Percentiles rank a stretch among this genome's conserved stretches.
These are phyloP conservation scores for Emergomyces pasteurianus DNA, from an alignment of 2,329 filamentous ascomycete species.

Conservation along the genomic window DNA sequence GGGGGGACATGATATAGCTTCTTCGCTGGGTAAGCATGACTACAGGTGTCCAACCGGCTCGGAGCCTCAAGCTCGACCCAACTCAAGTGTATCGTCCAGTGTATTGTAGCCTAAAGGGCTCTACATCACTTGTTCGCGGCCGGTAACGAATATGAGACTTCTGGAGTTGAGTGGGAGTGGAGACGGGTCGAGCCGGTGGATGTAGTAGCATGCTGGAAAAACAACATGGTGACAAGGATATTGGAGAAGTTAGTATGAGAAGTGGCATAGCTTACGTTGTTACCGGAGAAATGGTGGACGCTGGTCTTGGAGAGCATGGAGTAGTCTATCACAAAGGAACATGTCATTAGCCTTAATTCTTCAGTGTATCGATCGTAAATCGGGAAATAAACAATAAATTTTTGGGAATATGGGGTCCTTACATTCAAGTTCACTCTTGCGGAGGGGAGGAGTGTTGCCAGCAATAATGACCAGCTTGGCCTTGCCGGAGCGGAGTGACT, in stretches of 20 bases:
- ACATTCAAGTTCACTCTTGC: constrained; percentile 95
- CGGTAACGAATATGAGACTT: not conserved
- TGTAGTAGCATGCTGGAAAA: not conserved
- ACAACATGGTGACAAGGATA: not conserved
- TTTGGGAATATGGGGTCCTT: constrained; percentile 16
- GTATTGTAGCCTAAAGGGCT: not conserved
- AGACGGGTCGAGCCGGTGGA: not conserved
- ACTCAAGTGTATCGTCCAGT: too few relatives aligned
- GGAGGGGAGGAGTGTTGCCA: constrained; percentile 93
- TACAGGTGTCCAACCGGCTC: not conserved
- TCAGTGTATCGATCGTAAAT: not conserved
- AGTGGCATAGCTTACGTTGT: constrained; percentile 70
- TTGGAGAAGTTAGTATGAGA: constrained; percentile 1
- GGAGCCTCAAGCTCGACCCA: not conserved
- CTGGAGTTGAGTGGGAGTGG: not conserved
- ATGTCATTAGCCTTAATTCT: constrained; percentile 1
- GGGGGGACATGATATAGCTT: constrained; percentile 47
- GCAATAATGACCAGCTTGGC: constrained; percentile 96
- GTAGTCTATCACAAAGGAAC: constrained; percentile 43
- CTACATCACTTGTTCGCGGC: not conserved
- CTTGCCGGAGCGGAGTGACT: constrained; percentile 88
- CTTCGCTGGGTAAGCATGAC: constrained; percentile 63
- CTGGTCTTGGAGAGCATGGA: constrained; percentile 85
- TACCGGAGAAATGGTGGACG: constrained; percentile 95
- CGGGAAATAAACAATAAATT: constrained; percentile 11